Percentiles rank a stretch among this genome's conserved stretches.
These are phyloP conservation scores for Plasmodium relictum DNA, from an alignment of 169 alveolate species.

Conservation along the genomic window DNA sequence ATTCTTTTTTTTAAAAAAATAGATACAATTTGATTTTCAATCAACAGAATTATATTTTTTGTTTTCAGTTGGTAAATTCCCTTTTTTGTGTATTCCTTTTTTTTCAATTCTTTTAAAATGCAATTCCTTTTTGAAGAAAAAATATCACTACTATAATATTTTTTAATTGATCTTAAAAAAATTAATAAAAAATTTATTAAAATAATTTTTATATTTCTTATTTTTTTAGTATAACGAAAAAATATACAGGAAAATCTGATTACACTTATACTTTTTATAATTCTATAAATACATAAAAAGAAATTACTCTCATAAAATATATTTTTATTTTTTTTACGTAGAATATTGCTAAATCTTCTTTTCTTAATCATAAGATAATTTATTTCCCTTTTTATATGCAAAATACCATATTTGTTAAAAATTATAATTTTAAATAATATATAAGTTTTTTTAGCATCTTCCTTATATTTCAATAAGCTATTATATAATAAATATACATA, in stretches of 20 bases:
- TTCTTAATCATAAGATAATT: too few species aligned
- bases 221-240: neutral
- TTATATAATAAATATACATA: conserved; percentile 17
- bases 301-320: neutral
- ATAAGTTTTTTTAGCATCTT: conserved; percentile 15
- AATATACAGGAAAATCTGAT: neutral
- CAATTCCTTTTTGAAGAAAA: too few species aligned
- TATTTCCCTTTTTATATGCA: neutral
- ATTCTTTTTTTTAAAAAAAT: conserved; percentile 37
- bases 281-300: neutral
- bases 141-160: too few species aligned
- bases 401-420: conserved; percentile 6
- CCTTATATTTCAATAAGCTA: conserved; percentile 6
- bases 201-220: neutral
- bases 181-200: conserved; percentile 8
- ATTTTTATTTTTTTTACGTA: neutral
- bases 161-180: conserved; percentile 25
- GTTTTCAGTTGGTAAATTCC: neutral
- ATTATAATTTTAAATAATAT: conserved; percentile 30
- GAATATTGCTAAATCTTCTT: too few species aligned
- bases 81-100: conserved; percentile 4
- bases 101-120: neutral
- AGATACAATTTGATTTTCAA: conserved; percentile 20
- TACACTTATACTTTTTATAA: neutral
- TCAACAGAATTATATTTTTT: neutral